Base-by-base conservation (phyloP, 192 early-diverging fungal species). In the Coemansia asiatica region DNA sequence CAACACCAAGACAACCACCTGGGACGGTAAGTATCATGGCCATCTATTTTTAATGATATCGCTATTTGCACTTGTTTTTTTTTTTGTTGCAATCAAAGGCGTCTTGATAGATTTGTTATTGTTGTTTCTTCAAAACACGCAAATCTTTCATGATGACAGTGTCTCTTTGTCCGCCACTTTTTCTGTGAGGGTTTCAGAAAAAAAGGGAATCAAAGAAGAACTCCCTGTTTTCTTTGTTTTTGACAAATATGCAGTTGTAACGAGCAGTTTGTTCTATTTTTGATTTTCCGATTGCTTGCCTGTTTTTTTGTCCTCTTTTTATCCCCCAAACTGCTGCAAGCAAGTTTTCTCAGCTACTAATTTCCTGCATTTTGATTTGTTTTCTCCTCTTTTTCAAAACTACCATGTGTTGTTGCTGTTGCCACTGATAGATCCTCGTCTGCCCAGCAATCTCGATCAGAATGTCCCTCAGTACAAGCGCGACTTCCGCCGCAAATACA, bases 391-490 rank as follows among this genome's bases (percentile, higher is more conserved):
- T 68, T 26, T 26, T 54, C 12, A 26, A 29, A 55, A 29, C 26
- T 55, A 13, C 40, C 40, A 44, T 44, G 40, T 13, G 15, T 27
- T 55, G 28, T n/a, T n/a, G n/a, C n/a, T n/a, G n/a, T n/a, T n/a
- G n/a, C n/a, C n/a, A n/a, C 16, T 28, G 25, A 26, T 78, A 79
- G 76, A 92, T 74, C 91, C 91, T n/a, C 85, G 91, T 16, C 80
- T 92, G 48, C 91, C 91, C 27, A 90, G 88, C 75, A 91, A 88
- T 71, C 78, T 92, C 47, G 91, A 92, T 75, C 87, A 91, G 72
- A 92, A 90, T 56, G 95, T 98, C 26, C 96, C 96, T 38, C 94
- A 98, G 76, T 98, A 98, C 82, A 98, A 98, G 86, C 90, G 96
- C 28, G 96, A 98, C 81, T 98, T 95, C 88, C 86, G 96, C 26